Conservation (phyloP, 2,329 filamentous ascomycete genomes). For the Lasiodiplodia gonubiensis region DNA sequence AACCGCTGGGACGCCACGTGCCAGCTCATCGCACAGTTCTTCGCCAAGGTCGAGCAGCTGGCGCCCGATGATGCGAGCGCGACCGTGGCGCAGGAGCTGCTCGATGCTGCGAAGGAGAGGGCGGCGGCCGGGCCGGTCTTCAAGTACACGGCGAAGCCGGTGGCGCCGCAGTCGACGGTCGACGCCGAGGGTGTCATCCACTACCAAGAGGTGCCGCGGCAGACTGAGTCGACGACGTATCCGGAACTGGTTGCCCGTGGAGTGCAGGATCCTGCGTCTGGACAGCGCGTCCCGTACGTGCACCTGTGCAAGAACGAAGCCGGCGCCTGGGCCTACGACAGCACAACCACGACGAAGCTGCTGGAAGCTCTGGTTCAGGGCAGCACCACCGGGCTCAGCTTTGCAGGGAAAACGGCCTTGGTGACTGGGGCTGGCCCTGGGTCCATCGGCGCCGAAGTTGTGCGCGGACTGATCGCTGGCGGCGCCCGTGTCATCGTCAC, state of each 20-base stretch:
- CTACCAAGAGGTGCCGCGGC: conserved; percentile 59
- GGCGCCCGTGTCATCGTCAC: conserved; percentile 50
- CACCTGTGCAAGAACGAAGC: conserved; percentile 1
- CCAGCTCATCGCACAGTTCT: conserved; percentile 98
- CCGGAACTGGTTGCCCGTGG: conserved; percentile 74
- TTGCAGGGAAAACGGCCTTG: conserved; percentile 41
- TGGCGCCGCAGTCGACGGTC: conserved; percentile 66
- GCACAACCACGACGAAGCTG: not conserved
- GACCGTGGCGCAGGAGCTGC: conserved; percentile 90
- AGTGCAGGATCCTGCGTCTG: not conserved
- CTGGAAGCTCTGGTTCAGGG: not conserved
- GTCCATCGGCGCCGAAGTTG: conserved; percentile 46
- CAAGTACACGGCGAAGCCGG: not conserved
- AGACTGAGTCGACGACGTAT: conserved; percentile 76
- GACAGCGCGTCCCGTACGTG: not conserved
- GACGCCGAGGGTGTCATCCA: conserved; percentile 61
- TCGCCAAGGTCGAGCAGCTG: conserved; percentile 92
- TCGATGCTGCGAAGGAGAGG: conserved; percentile 97
- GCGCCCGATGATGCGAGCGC: conserved; percentile 97
- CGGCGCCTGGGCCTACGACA: not conserved
- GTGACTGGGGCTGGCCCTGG: conserved; percentile 46
- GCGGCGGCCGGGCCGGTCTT: conserved; percentile 85
- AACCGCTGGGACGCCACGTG: conserved; percentile 96
- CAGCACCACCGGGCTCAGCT: conserved; percentile 27
- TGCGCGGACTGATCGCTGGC: conserved; percentile 41